Conservation (phyloP, 805 yeast species). For the Saccharomycopsis microspora region DNA sequence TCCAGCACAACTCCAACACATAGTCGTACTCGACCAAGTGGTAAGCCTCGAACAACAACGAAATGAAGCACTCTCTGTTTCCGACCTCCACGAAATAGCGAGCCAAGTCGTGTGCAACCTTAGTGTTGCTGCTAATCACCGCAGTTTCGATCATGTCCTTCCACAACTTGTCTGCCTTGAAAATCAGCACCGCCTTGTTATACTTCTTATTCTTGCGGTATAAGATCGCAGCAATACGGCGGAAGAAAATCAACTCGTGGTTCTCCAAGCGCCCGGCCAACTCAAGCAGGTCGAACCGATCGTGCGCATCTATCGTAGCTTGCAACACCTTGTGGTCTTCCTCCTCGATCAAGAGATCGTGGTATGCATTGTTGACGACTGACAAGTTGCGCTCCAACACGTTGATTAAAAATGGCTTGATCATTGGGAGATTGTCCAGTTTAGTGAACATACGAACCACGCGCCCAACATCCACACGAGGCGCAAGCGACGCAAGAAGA, state of each 20-base stretch:
- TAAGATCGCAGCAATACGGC: constrained; percentile 90
- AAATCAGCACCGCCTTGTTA: constrained; percentile 75
- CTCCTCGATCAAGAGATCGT: constrained; percentile 90
- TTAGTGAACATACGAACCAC: constrained; percentile 90
- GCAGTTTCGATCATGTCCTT: constrained; percentile 90
- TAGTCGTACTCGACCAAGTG: constrained; percentile 69
- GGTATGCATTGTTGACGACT: constrained; percentile 90
- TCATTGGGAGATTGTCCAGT: constrained; percentile 91
- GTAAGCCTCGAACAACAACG: constrained; percentile 78
- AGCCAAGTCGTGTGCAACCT: constrained; percentile 80
- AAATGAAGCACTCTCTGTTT: constrained; percentile 90
- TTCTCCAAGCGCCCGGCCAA: constrained; percentile 88
- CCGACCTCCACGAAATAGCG: constrained; percentile 94
- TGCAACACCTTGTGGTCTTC: constrained; percentile 88
- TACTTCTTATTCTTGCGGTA: constrained; percentile 93
- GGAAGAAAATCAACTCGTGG: constrained; percentile 83
- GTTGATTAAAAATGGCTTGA: constrained; percentile 88
- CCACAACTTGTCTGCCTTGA: constrained; percentile 92
- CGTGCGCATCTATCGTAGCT: constrained; percentile 78
- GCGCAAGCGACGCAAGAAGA: constrained; percentile 68
- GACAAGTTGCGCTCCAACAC: constrained; percentile 85
- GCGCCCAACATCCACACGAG: constrained; percentile 88
- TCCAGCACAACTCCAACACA: constrained; percentile 86
- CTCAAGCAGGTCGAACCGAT: constrained; percentile 85
- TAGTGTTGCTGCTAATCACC: constrained; percentile 62